These are phyloP conservation scores for Trichophyton verrucosum DNA, from an alignment of 2,329 filamentous ascomycete genomes.

Conservation along the genomic window DNA sequence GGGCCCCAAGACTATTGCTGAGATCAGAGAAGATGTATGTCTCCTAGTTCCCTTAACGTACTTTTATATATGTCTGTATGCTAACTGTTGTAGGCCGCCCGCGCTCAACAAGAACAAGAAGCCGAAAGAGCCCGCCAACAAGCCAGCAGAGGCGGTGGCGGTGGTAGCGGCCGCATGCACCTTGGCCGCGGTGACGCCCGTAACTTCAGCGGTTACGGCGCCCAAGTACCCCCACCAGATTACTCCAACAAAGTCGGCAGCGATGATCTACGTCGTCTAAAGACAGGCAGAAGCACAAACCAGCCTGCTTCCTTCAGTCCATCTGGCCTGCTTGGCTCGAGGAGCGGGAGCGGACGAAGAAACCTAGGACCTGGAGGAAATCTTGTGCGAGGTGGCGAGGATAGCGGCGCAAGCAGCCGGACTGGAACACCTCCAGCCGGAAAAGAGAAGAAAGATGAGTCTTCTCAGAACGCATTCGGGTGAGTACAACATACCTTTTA, in stretches of 20 bases:
- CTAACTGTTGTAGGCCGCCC: conserved; percentile 41
- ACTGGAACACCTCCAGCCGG: conserved; percentile 70
- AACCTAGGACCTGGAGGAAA: conserved; percentile 61
- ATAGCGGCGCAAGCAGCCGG: conserved; percentile 76
- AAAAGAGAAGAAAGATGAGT: conserved; percentile 49
- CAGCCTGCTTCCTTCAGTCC: conserved; percentile 61
- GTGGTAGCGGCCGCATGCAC: conserved; percentile 55
- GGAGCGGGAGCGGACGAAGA: conserved; percentile 63
- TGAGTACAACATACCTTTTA: conserved; percentile 38
- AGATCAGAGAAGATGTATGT: conserved; percentile 69
- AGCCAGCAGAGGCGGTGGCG: conserved; percentile 46
- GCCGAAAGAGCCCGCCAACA: conserved; percentile 43
- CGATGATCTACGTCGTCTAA: conserved; percentile 77
- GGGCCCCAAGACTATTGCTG: conserved; percentile 89
- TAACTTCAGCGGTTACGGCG: conserved; percentile 58
- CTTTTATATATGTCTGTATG: background rate
- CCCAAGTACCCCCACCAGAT: conserved; percentile 56
- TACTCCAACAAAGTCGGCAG: conserved; percentile 74
- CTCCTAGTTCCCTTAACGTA: conserved; percentile 2
- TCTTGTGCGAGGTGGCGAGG: conserved; percentile 62
- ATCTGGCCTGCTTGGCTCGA: conserved; percentile 73
- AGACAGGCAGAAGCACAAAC: conserved; percentile 49
- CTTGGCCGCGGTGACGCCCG: conserved; percentile 78
- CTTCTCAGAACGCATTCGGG: conserved; percentile 86
- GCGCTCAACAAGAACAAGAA: conserved; percentile 71